Conservation (phyloP, 768 basidiomycete species). For the Myochromella boudieri region DNA sequence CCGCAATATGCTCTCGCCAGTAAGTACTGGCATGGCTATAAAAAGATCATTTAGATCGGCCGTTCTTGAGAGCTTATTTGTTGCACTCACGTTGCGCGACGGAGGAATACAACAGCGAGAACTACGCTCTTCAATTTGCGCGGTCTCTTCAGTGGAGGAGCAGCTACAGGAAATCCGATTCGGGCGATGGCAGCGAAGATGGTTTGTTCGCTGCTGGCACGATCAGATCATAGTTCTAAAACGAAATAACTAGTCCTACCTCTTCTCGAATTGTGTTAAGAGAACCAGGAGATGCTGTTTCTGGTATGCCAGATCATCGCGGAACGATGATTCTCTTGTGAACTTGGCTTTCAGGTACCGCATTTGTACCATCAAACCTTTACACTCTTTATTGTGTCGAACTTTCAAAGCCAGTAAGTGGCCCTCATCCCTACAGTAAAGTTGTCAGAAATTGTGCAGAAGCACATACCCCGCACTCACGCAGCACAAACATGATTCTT, state of each 20-base stretch:
- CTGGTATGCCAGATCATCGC: constrained; percentile 78
- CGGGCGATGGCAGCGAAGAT: constrained; percentile 75
- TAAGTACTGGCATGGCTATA: constrained; percentile 55
- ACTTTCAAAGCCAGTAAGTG: constrained; percentile 55
- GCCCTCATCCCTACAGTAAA: constrained; percentile 45
- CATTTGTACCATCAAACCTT: constrained; percentile 88
- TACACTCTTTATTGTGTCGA: constrained; percentile 85
- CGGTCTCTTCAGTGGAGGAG: constrained; percentile 31
- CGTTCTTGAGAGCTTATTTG: neutral
- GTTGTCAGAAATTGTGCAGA: constrained; percentile 5
- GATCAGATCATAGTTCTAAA: neutral
- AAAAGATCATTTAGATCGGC: neutral
- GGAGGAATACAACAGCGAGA: constrained; percentile 61
- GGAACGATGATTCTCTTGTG: constrained; percentile 79
- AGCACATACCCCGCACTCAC: constrained; percentile 37
- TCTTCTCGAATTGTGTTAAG: constrained; percentile 68
- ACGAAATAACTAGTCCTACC: constrained; percentile 40
- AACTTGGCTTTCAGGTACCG: constrained; percentile 91
- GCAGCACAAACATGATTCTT: constrained; percentile 57
- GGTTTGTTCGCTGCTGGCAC: constrained; percentile 53
- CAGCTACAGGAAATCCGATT: constrained; percentile 64
- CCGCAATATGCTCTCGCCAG: constrained; percentile 64
- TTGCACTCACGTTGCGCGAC: constrained; percentile 57
- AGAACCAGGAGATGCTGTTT: constrained; percentile 83
- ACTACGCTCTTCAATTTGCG: constrained; percentile 59